A percentile compares a stretch with the other conserved stretches of the same genome.
Conservation (phyloP, 2,329 filamentous ascomycete genomes). For the Paecilomyces niveus region DNA sequence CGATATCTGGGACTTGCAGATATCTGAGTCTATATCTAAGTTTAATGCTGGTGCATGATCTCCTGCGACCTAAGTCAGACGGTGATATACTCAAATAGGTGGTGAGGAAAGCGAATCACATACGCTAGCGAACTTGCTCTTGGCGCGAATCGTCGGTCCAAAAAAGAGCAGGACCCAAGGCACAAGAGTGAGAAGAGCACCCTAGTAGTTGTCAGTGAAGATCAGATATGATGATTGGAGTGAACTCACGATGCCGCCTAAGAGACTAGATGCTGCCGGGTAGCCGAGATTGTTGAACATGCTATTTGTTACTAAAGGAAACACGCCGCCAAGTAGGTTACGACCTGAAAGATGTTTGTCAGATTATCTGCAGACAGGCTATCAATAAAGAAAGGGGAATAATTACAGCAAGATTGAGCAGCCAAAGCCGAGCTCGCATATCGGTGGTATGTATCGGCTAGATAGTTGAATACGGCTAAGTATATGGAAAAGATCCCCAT, state of each 20-base stretch:
- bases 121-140: conserved; percentile 68
- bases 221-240: not conserved
- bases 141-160: conserved; percentile 65
- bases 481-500: conserved; percentile 77
- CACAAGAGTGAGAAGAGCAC: conserved; percentile 62
- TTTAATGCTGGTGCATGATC: conserved; percentile 7
- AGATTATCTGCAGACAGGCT: not conserved
- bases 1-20: not conserved
- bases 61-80: conserved; percentile 8
- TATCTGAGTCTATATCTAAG: not conserved
- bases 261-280: conserved; percentile 61
- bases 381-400: not conserved
- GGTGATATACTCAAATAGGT: not conserved
- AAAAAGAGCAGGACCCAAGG: conserved; percentile 80
- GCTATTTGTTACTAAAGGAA: conserved; percentile 66
- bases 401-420: conserved; percentile 69
- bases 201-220: conserved; percentile 22
- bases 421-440: conserved; percentile 78
- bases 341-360: conserved; percentile 37
- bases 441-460: conserved; percentile 72
- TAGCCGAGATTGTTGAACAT: conserved; percentile 70
- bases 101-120: conserved; percentile 17
- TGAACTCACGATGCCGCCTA: conserved; percentile 62
- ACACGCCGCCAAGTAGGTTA: conserved; percentile 73
- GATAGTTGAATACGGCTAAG: conserved; percentile 77